Base-by-base conservation (phyloP, 2,329 filamentous ascomycete species). In the Xylaria arbuscula region DNA sequence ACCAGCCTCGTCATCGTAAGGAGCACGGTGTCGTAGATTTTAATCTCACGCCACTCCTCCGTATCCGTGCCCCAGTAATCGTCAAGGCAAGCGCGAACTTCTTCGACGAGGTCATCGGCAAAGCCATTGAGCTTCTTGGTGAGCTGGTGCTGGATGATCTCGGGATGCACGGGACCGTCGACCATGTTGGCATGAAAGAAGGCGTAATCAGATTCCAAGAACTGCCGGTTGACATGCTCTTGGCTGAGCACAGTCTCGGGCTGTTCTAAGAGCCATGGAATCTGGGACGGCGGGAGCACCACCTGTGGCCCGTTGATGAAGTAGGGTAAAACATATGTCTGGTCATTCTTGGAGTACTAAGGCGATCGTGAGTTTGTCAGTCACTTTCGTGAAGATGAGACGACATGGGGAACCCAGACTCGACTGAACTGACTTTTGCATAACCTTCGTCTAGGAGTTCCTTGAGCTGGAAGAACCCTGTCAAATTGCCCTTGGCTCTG, bases 221-320 rank as follows among this genome's bases (percentile, higher is more conserved):
- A 79, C 61, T 78, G 76, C 7, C 77, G 73, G 66, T 79, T 80
- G 40, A 78, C 75, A 28, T 74, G 73, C 64, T 75, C 76, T 66
- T 80, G 78, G 70, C 74, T 78, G 19, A 80, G 71, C 15, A 78
- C 71, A 19, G 71, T 70, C 54, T 79, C 77, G 7, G 78, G 75
- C 60, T 80, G 77, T 19, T 74, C 75, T 17, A 78, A 62, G 15
- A 80, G 74, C 78, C 78, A 80, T 17, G 67, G 61, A 22, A 75
- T 69, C 58, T 78, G 73, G 1, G 75, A 76, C 1, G 69, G 70
- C 1, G 78, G 78, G 11, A 79, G 72, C n/a, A 80, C 71, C 36
- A 79, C 77, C 63, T 80, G 77, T 5, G 76, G 76, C 2, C 78
- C 77, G 24, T 77, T 79, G 68, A 80, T 72, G 56, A 74, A 75